Evolutionary conservation across 192 early-diverging fungal species (phyloP).

Genomic region (Coemansia sp.): DNA sequence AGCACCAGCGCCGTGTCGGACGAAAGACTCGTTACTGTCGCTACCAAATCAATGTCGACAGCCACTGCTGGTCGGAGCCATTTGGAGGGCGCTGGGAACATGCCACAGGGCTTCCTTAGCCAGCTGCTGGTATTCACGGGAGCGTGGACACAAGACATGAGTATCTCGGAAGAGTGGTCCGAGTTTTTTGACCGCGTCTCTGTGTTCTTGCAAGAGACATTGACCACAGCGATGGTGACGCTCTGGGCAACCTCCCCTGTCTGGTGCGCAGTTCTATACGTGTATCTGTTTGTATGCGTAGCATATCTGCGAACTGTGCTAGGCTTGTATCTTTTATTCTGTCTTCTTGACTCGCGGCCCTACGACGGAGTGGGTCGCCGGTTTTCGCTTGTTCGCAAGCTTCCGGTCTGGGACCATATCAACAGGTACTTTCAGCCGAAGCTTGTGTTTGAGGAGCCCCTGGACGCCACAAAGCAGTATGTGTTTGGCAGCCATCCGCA

Average conservation of each 20-base stretch:
- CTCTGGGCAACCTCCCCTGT: constrained; percentile 41
- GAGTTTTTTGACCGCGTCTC: constrained; percentile 17
- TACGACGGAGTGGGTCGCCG: constrained; percentile 75
- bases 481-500: constrained; percentile 93
- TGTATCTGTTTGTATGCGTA: constrained; percentile 60
- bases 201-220: constrained; percentile 24
- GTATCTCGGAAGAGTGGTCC: constrained; percentile 25
- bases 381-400: constrained; percentile 51
- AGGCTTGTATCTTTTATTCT: constrained; percentile 75
- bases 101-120: constrained; percentile 1
- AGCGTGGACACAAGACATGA: constrained; percentile 6
- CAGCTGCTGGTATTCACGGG: constrained; percentile 7
- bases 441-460: constrained; percentile 77
- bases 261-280: constrained; percentile 57
- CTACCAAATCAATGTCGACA: neutral
- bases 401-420: constrained; percentile 73
- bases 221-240: constrained; percentile 47
- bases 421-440: constrained; percentile 78
- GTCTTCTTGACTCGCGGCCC: constrained; percentile 72
- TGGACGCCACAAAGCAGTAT: constrained; percentile 84
- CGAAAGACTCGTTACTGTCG: neutral
- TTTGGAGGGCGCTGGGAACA: neutral
- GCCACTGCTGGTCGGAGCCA: neutral
- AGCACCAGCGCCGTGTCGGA: neutral
- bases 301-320: constrained; percentile 59